Conservation (phyloP, 495 filamentous ascomycete species). For the Hamigera avellanea region DNA sequence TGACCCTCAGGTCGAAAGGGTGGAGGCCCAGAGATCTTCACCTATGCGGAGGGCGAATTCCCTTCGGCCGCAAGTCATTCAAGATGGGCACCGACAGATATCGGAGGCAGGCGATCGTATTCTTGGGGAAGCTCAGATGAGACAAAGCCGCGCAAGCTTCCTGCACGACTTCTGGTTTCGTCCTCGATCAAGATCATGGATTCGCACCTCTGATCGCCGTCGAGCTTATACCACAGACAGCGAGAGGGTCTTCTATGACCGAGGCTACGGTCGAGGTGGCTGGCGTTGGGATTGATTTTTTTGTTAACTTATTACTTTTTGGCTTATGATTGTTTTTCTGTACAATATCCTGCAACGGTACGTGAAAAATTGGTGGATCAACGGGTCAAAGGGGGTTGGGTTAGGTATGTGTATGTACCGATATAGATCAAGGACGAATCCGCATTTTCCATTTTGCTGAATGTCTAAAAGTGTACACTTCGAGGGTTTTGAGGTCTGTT, state of each 20-base stretch:
- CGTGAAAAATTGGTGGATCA: no score
- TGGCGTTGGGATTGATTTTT: background rate
- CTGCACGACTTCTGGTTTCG: constrained; percentile 1
- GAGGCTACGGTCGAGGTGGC: background rate
- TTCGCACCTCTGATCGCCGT: constrained; percentile 1
- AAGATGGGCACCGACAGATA: constrained; percentile 11
- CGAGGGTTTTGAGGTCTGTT: no score
- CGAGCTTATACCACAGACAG: background rate
- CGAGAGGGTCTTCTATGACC: constrained; percentile 1
- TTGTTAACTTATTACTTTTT: no score
- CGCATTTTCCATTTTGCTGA: no score
- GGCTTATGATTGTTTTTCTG: no score
- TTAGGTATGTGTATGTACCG: no score
- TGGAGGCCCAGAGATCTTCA: no score
- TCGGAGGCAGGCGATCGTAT: constrained; percentile 9
- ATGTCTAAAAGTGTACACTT: no score
- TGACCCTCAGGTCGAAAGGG: no score
- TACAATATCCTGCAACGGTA: no score
- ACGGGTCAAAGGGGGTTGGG: no score
- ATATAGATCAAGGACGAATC: no score
- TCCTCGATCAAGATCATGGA: constrained; percentile 2
- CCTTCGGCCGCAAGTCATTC: constrained; percentile 10
- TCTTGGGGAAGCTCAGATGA: constrained; percentile 5
- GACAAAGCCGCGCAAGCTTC: constrained; percentile 4
- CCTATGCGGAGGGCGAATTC: background rate